Evolutionary conservation across 371 early-diverging fungal genomes (phyloP).

Genomic region (Syncephalastrum sp.): DNA sequence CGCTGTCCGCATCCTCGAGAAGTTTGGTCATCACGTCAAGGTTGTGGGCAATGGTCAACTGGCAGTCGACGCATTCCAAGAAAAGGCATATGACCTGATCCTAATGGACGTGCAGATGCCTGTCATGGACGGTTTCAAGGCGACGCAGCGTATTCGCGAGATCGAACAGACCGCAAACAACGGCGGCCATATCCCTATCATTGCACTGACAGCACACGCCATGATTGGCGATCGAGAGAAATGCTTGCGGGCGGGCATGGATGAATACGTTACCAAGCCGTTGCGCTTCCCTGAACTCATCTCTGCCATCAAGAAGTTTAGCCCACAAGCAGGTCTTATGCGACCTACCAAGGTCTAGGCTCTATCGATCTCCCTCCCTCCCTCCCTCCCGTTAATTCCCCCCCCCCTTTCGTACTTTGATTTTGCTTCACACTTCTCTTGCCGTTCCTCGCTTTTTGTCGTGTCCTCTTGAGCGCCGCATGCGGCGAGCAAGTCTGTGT

Average conservation of each 20-base stretch:
- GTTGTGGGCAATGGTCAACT: conserved; percentile 72
- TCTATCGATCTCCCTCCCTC: neutral
- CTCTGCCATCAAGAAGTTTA: conserved; percentile 56
- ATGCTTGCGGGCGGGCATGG: conserved; percentile 69
- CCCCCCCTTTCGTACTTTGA: neutral
- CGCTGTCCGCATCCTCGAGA: conserved; percentile 69
- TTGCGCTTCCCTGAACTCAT: conserved; percentile 54
- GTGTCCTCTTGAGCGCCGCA: no score
- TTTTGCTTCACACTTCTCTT: no score
- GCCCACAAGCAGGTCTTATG: conserved; percentile 1
- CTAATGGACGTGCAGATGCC: conserved; percentile 83
- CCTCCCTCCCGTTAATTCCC: neutral
- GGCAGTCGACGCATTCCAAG: conserved; percentile 68
- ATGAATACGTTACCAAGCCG: conserved; percentile 71
- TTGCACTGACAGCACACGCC: conserved; percentile 76
- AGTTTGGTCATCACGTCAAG: conserved; percentile 67
- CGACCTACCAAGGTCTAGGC: no score
- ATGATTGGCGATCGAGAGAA: conserved; percentile 76
- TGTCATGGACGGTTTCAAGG: conserved; percentile 74
- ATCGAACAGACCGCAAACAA: conserved; percentile 50
- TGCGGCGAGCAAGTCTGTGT: no score
- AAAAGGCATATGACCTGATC: conserved; percentile 61
- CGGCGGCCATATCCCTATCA: conserved; percentile 62
- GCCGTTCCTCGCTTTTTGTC: no score
- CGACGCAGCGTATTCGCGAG: conserved; percentile 66